Percentiles rank a stretch among this genome's conserved stretches.
Evolutionary conservation across 345 rosid species (phyloP).

Genomic region (Lepidium didymum): DNA sequence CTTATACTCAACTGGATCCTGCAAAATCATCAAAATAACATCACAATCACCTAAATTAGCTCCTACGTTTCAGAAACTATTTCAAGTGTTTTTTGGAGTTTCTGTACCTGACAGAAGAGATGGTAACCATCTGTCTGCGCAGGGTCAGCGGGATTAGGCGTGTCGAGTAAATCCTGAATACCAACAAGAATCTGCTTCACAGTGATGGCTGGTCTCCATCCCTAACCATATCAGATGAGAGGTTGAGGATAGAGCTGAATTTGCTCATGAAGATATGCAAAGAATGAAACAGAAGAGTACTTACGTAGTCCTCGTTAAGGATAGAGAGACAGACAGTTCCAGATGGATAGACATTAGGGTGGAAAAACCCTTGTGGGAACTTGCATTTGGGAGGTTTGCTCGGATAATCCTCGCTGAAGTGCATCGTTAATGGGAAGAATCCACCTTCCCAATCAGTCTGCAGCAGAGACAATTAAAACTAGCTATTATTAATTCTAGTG

Average conservation of each 20-base stretch:
- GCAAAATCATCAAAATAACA: slow-evolving; percentile 14
- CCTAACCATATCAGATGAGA: slow-evolving; percentile 31
- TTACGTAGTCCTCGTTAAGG: slow-evolving; percentile 80
- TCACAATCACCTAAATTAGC: neutral
- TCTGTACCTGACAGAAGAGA: slow-evolving; percentile 74
- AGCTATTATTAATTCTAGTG: neutral
- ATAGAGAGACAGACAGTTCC: slow-evolving; percentile 90
- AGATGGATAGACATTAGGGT: slow-evolving; percentile 89
- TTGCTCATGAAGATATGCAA: neutral
- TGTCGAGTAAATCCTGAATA: slow-evolving; percentile 83
- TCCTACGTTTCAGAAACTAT: neutral
- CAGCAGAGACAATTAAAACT: slow-evolving; percentile 1
- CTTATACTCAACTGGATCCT: slow-evolving; percentile 83
- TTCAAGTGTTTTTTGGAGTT: neutral
- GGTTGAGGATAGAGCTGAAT: neutral
- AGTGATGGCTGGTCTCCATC: slow-evolving; percentile 93
- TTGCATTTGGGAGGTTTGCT: slow-evolving; percentile 92
- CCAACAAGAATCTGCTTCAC: slow-evolving; percentile 92
- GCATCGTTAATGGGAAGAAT: slow-evolving; percentile 64
- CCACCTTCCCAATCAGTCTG: slow-evolving; percentile 98
- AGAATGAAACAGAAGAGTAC: slow-evolving; percentile 15
- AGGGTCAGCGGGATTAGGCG: slow-evolving; percentile 81
- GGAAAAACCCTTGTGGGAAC: slow-evolving; percentile 77
- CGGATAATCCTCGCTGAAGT: slow-evolving; percentile 83
- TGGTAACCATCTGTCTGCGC: slow-evolving; percentile 93